Conservation (phyloP, 1,139 yeast species). For the Kodamaea fungicola region DNA sequence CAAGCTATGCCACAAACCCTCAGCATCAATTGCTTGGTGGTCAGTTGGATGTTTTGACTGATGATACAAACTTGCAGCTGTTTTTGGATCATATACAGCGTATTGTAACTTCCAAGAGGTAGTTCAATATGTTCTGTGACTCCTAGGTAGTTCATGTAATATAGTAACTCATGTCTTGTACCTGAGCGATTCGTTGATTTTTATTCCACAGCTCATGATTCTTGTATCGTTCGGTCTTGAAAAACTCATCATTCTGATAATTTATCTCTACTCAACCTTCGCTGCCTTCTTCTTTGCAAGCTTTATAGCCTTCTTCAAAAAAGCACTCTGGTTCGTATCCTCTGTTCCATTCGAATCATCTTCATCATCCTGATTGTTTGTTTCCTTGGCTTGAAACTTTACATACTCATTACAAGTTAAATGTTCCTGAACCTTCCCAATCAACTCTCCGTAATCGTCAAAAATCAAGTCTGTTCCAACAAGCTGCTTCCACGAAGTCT, state of each 20-base stretch:
- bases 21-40: slow-evolving; percentile 26
- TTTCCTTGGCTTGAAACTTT: slow-evolving; percentile 20
- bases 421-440: slow-evolving; percentile 44
- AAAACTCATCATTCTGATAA: too few species aligned
- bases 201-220: too few species aligned
- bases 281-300: slow-evolving; percentile 19
- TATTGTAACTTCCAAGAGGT: slow-evolving; percentile 25
- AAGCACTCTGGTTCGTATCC: slow-evolving; percentile 20
- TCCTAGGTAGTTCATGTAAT: slow-evolving; percentile 8
- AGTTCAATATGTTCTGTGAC: too few species aligned
- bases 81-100: slow-evolving; percentile 59
- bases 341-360: slow-evolving; percentile 7
- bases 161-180: too few species aligned
- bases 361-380: slow-evolving; percentile 12
- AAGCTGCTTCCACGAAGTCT: slow-evolving; percentile 73
- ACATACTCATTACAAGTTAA: slow-evolving; percentile 29
- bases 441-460: slow-evolving; percentile 54
- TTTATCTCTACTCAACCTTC: not conserved
- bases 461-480: slow-evolving; percentile 80
- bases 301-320: slow-evolving; percentile 28
- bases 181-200: too few species aligned
- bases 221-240: too few species aligned
- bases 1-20: slow-evolving; percentile 49
- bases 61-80: slow-evolving; percentile 66
- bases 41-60: slow-evolving; percentile 52